Evolutionary conservation across 2,329 filamentous ascomycete genomes (phyloP).

Genomic region (Zymoseptoria crescenta): DNA sequence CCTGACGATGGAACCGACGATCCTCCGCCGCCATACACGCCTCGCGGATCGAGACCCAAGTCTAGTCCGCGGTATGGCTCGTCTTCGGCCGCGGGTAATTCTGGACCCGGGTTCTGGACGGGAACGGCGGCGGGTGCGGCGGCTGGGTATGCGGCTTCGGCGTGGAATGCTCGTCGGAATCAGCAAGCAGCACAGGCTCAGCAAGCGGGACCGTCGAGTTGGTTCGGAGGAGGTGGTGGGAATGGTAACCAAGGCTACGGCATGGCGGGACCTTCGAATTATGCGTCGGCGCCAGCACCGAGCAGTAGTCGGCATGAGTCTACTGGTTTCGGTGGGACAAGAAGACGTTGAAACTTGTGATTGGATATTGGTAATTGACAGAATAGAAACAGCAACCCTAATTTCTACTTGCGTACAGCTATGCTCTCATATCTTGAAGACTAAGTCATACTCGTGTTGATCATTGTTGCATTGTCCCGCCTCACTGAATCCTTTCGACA

Average conservation of each 20-base stretch:
- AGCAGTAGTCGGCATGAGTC: slow-evolving; percentile 27
- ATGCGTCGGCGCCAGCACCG: slow-evolving; percentile 10
- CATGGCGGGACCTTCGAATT: slow-evolving; percentile 6
- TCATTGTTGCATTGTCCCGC: background rate
- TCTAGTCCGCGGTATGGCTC: slow-evolving; percentile 6
- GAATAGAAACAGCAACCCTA: background rate
- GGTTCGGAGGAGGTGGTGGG: slow-evolving; percentile 15
- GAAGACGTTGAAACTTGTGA: slow-evolving; percentile 17
- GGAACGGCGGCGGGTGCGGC: slow-evolving; percentile 48
- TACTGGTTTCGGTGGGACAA: slow-evolving; percentile 31
- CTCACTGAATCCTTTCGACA: background rate
- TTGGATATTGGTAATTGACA: background rate
- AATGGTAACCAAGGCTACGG: slow-evolving; percentile 3
- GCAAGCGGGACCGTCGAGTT: slow-evolving; percentile 23
- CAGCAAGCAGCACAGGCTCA: background rate
- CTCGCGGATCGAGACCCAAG: slow-evolving; percentile 13
- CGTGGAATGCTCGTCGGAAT: slow-evolving; percentile 15
- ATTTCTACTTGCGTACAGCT: background rate
- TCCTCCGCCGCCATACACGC: slow-evolving; percentile 43
- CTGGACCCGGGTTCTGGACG: slow-evolving; percentile 62
- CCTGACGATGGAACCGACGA: slow-evolving; percentile 40
- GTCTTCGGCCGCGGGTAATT: slow-evolving; percentile 2
- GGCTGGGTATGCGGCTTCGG: slow-evolving; percentile 14
- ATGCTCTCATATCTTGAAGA: background rate
- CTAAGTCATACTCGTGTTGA: background rate